phyloP scores from a whole-genome alignment of 2,329 filamentous ascomycete species.

The Magnaporthiopsis rhizophila region DNA sequence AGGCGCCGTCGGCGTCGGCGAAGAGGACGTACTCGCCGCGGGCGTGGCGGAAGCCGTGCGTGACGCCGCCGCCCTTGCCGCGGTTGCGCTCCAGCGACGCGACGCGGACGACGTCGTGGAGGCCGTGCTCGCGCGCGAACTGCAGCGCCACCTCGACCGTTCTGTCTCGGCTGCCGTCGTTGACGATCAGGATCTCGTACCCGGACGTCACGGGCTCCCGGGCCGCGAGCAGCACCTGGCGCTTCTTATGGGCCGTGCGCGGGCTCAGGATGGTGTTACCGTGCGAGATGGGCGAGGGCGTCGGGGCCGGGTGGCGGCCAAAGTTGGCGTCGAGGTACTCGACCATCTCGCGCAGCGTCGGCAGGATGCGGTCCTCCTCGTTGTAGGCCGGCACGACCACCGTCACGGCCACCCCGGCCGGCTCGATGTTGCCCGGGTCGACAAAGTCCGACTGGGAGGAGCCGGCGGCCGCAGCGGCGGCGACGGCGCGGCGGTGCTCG shows the following conservation, averaged over 20 bases:
- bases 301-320: conserved; percentile 36
- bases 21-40: conserved; percentile 85
- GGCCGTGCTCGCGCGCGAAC: conserved; percentile 66
- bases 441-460: conserved; percentile 28
- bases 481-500: conserved; percentile 41
- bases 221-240: conserved; percentile 14
- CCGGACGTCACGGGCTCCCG: conserved; percentile 35
- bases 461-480: neutral
- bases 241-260: conserved; percentile 18
- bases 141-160: conserved; percentile 73
- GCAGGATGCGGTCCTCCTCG: conserved; percentile 73
- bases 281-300: neutral
- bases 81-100: conserved; percentile 73
- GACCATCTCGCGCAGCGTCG: conserved; percentile 86
- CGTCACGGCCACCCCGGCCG: conserved; percentile 76
- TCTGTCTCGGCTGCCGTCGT: conserved; percentile 78
- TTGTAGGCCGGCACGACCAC: conserved; percentile 95
- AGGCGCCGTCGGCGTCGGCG: conserved; percentile 91
- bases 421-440: conserved; percentile 45
- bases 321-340: conserved; percentile 75
- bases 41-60: conserved; percentile 88
- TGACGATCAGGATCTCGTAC: conserved; percentile 89
- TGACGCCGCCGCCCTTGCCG: conserved; percentile 91
- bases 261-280: conserved; percentile 7
- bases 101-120: conserved; percentile 74